A percentile compares a stretch with the other conserved stretches of the same genome.
Conservation (phyloP, 345 rosid genomes). For the Eutrema japonicum region DNA sequence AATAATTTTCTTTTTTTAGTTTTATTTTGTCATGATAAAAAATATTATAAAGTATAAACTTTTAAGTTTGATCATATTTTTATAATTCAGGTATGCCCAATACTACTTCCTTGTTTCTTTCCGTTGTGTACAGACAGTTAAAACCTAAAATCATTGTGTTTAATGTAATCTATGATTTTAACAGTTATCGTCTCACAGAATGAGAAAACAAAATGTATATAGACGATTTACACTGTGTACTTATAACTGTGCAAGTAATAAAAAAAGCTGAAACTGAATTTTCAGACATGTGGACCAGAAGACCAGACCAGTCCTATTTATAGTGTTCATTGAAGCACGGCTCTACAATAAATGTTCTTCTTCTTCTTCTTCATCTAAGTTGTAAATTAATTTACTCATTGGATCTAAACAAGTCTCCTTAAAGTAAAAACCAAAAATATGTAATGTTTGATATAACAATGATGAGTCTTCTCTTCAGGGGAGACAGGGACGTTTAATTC, state of each 20-base stretch:
- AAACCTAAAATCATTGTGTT: slow-evolving; percentile 24
- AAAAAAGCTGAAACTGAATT: slow-evolving; percentile 27
- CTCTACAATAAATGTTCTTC: slow-evolving; percentile 36
- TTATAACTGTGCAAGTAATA: slow-evolving; percentile 5
- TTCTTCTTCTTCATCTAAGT: slow-evolving; percentile 23
- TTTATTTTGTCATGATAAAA: too few species aligned
- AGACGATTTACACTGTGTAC: slow-evolving; percentile 27
- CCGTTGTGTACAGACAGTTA: slow-evolving; percentile 17
- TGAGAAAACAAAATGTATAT: slow-evolving; percentile 30
- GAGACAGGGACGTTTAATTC: slow-evolving; percentile 8
- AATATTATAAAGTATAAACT: too few species aligned
- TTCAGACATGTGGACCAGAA: slow-evolving; percentile 35
- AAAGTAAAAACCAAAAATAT: not conserved
- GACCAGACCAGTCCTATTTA: slow-evolving; percentile 36
- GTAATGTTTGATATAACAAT: not conserved
- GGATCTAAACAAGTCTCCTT: slow-evolving; percentile 18
- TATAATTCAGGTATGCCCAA: too few species aligned
- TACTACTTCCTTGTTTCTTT: not conserved
- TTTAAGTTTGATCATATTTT: too few species aligned
- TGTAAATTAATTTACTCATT: slow-evolving; percentile 2
- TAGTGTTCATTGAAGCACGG: slow-evolving; percentile 39
- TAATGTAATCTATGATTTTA: slow-evolving; percentile 11
- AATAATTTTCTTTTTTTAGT: too few species aligned
- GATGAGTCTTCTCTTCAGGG: not conserved
- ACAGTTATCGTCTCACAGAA: slow-evolving; percentile 22